Evolutionary conservation across 306 rosid species (phyloP), one percentile per base, ranked within the genome.

Genomic region (Vigna reflexopilosa): DNA sequence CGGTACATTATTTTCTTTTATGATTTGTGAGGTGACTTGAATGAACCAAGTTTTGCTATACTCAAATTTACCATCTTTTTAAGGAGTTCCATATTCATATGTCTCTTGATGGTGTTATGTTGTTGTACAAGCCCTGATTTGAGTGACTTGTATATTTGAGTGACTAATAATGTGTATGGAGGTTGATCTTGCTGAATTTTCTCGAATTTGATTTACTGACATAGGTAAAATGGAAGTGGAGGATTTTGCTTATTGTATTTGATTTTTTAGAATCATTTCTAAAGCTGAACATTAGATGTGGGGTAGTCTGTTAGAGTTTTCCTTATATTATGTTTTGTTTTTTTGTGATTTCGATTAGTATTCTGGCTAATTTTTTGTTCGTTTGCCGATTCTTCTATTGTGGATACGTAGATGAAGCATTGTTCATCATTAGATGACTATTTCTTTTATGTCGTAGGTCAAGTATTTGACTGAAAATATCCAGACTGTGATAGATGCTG

Each of bases 401-500:
- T 57, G 58, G 45, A 51, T 40, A 28, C 62, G 55, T 45, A 13
- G 70, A 3, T 38, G 28, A 48, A 48, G 47, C 51, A 36, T 58
- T 15, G 5, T 73, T 52, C 30, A 57, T 20, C 24, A 9, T 36
- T 56, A 44, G 42, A 61, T 79, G 59, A 62, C 67, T 11, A 59
- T 1, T 69, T 50, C 36, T 61, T 24, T 70, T 54, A 15, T 70
- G 32, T 65, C 15, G 42, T 62, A 95, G 99, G 96, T 95, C 44
- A 64, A 30, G 85, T 24, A 20, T 65, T 74, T 93, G 87, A 96
- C 98, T 13, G 96, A 90, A 47, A 88, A 81, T 64, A 58, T 96
- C 70, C 96, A 76, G 80, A 75, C 83, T 72, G 88, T 93, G 78
- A 34, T 87, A 75, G 98, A 96, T 16, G 90, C 98, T 65, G 38